phyloP scores from a whole-genome alignment of 768 basidiomycete genomes.

The Daedaleopsis sinensis region DNA sequence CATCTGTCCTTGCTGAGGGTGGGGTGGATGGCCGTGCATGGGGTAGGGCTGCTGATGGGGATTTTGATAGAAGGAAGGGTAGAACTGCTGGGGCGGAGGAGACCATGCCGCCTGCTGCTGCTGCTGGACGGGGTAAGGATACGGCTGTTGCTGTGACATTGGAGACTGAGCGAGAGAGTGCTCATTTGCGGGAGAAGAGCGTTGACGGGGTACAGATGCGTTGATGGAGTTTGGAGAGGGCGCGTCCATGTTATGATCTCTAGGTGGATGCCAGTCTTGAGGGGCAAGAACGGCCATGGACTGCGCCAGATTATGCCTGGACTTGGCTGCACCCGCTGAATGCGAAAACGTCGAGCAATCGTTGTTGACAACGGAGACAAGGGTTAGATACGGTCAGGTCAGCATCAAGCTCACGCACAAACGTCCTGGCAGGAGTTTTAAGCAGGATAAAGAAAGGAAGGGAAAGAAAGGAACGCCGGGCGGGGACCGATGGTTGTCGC shows the following conservation, averaged over 20 bases:
- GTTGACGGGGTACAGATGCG: constrained; percentile 50
- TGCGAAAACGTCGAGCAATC: background rate
- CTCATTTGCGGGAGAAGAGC: constrained; percentile 64
- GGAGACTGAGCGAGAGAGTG: constrained; percentile 36
- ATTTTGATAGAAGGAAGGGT: constrained; percentile 78
- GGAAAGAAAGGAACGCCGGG: constrained; percentile 21
- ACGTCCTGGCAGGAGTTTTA: constrained; percentile 27
- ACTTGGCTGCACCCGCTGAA: constrained; percentile 11
- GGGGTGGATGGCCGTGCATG: constrained; percentile 37
- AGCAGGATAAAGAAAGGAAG: constrained; percentile 24
- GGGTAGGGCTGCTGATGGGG: constrained; percentile 64
- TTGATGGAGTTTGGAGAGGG: constrained; percentile 42
- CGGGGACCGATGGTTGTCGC: constrained; percentile 9
- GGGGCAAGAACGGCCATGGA: constrained; percentile 81
- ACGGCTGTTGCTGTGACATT: constrained; percentile 44
- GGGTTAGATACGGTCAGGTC: constrained; percentile 26
- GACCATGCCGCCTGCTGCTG: constrained; percentile 71
- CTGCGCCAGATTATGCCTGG: constrained; percentile 26
- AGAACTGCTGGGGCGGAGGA: constrained; percentile 69
- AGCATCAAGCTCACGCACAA: constrained; percentile 23
- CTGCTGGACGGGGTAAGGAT: constrained; percentile 73
- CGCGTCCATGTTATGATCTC: constrained; percentile 67
- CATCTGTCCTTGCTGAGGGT: constrained; percentile 42
- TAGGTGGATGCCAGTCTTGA: constrained; percentile 73
- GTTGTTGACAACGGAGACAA: constrained; percentile 10